A percentile compares a stretch with the other conserved stretches of the same genome.
These are phyloP conservation scores for Gossypium longicalyx DNA, from an alignment of 345 rosid genomes.

Conservation along the genomic window DNA sequence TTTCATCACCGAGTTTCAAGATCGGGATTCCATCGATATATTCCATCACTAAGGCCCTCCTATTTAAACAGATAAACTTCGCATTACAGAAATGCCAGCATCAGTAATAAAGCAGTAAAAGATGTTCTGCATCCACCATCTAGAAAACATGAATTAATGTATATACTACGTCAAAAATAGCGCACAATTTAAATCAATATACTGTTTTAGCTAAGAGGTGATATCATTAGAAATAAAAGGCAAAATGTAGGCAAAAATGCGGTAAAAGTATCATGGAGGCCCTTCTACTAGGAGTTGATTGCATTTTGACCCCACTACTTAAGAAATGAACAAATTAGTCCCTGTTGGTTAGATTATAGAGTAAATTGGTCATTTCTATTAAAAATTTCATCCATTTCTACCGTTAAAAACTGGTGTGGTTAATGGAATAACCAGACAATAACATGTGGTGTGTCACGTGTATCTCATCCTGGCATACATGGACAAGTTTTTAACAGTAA, in stretches of 20 bases:
- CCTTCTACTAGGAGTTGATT: no score
- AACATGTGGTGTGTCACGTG: no score
- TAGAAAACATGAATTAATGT: background rate
- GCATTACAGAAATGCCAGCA: slow-evolving; percentile 7
- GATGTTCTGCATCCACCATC: slow-evolving; percentile 9
- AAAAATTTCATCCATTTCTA: no score
- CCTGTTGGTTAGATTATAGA: no score
- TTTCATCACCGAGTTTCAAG: slow-evolving; percentile 83
- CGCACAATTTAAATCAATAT: background rate
- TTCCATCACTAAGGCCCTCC: slow-evolving; percentile 90
- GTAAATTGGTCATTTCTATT: no score
- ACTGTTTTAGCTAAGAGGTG: background rate
- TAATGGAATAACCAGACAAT: no score
- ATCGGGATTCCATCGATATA: slow-evolving; percentile 90
- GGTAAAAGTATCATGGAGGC: background rate
- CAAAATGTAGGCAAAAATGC: background rate
- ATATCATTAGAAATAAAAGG: background rate
- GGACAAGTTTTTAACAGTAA: no score
- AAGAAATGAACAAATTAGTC: no score
- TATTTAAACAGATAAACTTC: slow-evolving; percentile 23
- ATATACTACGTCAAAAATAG: background rate
- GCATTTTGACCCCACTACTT: no score
- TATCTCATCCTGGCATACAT: no score
- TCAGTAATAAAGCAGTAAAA: slow-evolving; percentile 14
- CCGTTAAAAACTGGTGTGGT: no score